These are phyloP conservation scores for Amborella trichopoda DNA, from an alignment of 164 flowering plant genomes.

Conservation along the genomic window DNA sequence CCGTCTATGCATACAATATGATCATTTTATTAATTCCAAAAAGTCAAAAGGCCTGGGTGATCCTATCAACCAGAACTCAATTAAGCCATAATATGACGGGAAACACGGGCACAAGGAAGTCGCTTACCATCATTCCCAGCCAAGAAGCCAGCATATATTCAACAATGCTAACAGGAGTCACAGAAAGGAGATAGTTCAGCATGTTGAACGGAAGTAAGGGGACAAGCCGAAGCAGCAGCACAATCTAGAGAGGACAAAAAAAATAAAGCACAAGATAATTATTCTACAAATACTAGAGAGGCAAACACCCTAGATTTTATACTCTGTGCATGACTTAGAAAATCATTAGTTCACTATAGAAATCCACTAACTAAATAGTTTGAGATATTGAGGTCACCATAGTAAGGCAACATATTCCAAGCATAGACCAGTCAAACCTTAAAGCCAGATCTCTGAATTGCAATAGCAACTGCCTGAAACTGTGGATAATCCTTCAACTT, in stretches of 20 bases:
- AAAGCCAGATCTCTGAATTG: constrained; percentile 82
- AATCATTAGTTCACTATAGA: too few species aligned
- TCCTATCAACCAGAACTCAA: too few species aligned
- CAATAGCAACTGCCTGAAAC: constrained; percentile 82
- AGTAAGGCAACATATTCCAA: too few species aligned
- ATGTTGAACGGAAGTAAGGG: constrained; percentile 92
- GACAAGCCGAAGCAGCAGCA: constrained; percentile 86
- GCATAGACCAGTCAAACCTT: constrained; percentile 33
- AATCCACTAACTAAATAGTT: too few species aligned
- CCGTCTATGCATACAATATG: too few species aligned
- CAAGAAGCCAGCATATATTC: constrained; percentile 92
- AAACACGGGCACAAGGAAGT: too few species aligned
- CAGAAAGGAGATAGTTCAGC: constrained; percentile 93
- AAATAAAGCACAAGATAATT: background rate
- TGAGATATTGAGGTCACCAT: background rate
- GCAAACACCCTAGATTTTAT: too few species aligned
- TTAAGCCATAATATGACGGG: too few species aligned
- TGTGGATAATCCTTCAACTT: constrained; percentile 84
- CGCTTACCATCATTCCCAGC: constrained; percentile 95
- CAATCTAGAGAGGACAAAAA: constrained; percentile 41
- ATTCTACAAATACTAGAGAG: background rate
- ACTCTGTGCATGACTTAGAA: too few species aligned
- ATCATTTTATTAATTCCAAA: too few species aligned
- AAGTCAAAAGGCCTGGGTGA: too few species aligned
- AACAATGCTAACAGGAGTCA: constrained; percentile 68